Percentiles rank a stretch among this genome's conserved stretches.
These are phyloP conservation scores for Tuber calosporum DNA, from an alignment of 495 filamentous ascomycete genomes.

Conservation along the genomic window DNA sequence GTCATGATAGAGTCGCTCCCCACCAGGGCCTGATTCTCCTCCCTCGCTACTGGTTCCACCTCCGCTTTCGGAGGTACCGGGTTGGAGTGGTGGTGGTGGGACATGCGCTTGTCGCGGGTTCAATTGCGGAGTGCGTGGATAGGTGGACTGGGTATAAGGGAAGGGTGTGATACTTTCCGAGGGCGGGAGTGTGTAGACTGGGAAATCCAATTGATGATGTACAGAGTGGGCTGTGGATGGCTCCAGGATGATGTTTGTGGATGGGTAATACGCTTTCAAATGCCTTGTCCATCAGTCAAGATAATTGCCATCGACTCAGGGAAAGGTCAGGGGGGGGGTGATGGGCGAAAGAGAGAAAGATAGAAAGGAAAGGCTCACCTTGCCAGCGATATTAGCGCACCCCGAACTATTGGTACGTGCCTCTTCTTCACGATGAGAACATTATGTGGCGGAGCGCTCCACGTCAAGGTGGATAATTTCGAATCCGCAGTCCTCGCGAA, in stretches of 20 bases:
- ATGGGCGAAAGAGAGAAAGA: neutral
- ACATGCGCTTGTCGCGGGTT: slow-evolving; percentile 3
- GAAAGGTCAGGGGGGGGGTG: neutral
- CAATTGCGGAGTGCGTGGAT: slow-evolving; percentile 35
- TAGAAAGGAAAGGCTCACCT: slow-evolving; percentile 46
- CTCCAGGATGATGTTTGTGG: slow-evolving; percentile 76
- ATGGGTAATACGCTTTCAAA: slow-evolving; percentile 69
- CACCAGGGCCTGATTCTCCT: slow-evolving; percentile 14
- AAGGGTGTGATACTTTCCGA: slow-evolving; percentile 44
- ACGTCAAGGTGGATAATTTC: slow-evolving; percentile 71
- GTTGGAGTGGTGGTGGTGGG: slow-evolving; percentile 12
- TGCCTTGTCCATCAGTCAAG: slow-evolving; percentile 50
- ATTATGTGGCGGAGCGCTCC: slow-evolving; percentile 84
- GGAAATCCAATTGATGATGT: slow-evolving; percentile 66
- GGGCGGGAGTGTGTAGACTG: slow-evolving; percentile 57
- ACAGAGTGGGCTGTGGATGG: slow-evolving; percentile 62
- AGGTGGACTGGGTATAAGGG: slow-evolving; percentile 42
- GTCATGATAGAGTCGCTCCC: slow-evolving; percentile 47
- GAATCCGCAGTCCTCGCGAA: slow-evolving; percentile 44
- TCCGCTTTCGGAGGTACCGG: neutral
- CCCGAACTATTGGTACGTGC: slow-evolving; percentile 60
- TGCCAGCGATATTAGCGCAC: slow-evolving; percentile 68
- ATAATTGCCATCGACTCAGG: neutral
- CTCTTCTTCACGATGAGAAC: slow-evolving; percentile 85
- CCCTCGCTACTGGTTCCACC: neutral